Evolutionary conservation across 441 rosid genomes (phyloP).

Genomic region (Gossypium trilobum): DNA sequence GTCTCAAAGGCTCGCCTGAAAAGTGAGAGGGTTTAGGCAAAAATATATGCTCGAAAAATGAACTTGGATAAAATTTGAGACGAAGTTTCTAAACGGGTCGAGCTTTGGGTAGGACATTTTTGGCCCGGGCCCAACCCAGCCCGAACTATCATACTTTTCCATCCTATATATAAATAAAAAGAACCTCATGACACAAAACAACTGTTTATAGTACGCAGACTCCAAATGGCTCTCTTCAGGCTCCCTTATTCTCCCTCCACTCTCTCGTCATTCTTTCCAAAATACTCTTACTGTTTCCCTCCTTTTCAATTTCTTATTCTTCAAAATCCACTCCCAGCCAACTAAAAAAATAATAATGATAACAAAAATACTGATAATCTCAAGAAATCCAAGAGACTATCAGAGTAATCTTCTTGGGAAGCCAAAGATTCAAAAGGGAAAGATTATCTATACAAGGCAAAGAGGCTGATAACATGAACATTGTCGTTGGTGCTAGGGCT

Average conservation of each 20-base stretch:
- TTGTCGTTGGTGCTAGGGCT: conserved; percentile 73
- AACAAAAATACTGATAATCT: conserved; percentile 16
- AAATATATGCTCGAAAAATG: too few species aligned
- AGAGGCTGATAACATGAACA: conserved; percentile 77
- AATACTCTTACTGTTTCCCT: conserved; percentile 13
- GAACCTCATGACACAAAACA: neutral
- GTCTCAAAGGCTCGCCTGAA: too few species aligned
- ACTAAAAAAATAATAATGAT: conserved; percentile 4
- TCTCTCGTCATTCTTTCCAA: conserved; percentile 19
- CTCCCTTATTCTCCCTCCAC: conserved; percentile 16
- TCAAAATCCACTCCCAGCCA: conserved; percentile 28
- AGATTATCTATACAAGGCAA: conserved; percentile 69
- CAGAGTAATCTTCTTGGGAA: conserved; percentile 89
- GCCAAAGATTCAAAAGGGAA: conserved; percentile 70
- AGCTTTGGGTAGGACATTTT: too few species aligned
- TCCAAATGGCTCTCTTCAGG: conserved; percentile 24
- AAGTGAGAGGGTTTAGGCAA: too few species aligned
- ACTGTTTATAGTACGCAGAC: neutral
- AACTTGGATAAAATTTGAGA: too few species aligned
- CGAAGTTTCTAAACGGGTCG: too few species aligned
- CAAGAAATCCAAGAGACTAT: conserved; percentile 30
- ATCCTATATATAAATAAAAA: neutral
- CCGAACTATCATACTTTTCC: neutral
- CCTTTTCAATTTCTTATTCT: conserved; percentile 32
- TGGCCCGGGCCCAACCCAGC: too few species aligned